phyloP scores from a whole-genome alignment of 2,329 filamentous ascomycete species.

The Pseudocercospora macadamiae region DNA sequence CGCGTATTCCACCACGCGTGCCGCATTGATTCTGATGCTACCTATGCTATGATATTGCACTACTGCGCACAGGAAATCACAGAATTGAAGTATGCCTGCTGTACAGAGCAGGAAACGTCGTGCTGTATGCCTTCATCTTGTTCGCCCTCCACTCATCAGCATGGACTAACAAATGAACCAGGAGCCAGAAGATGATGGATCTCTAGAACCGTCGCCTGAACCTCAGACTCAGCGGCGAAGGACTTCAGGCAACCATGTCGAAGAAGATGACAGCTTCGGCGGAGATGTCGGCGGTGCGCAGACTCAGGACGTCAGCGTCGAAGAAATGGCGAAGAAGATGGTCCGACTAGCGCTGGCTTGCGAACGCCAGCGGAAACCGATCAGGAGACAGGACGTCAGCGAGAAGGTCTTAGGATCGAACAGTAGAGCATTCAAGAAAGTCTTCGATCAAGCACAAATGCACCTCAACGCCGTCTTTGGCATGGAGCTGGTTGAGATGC shows the following conservation, averaged over 20 bases:
- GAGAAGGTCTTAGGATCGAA: conserved; percentile 71
- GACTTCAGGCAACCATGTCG: conserved; percentile 26
- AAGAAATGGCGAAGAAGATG: conserved; percentile 61
- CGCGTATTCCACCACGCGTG: conserved; percentile 15
- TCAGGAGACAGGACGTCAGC: conserved; percentile 61
- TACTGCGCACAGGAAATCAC: too few species aligned
- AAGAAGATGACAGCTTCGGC: conserved; percentile 24
- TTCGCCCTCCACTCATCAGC: conserved; percentile 3
- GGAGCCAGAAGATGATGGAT: conserved; percentile 31
- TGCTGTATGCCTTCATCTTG: conserved; percentile 27
- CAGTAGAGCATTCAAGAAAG: conserved; percentile 70
- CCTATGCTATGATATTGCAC: too few species aligned
- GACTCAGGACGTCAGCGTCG: conserved; percentile 31
- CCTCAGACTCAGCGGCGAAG: conserved; percentile 37
- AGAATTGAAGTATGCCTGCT: too few species aligned
- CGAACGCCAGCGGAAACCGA: conserved; percentile 61
- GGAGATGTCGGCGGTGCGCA: conserved; percentile 4
- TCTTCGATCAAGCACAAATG: conserved; percentile 77
- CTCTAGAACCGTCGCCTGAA: conserved; percentile 29
- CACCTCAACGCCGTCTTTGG: conserved; percentile 75
- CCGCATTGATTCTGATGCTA: too few species aligned
- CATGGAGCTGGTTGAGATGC: conserved; percentile 89
- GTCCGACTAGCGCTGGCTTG: conserved; percentile 64
- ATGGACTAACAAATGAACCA: background rate
- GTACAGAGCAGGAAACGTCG: conserved; percentile 32